phyloP scores from a whole-genome alignment of 805 yeast genomes.

The Metahyphopichia silvanorum region DNA sequence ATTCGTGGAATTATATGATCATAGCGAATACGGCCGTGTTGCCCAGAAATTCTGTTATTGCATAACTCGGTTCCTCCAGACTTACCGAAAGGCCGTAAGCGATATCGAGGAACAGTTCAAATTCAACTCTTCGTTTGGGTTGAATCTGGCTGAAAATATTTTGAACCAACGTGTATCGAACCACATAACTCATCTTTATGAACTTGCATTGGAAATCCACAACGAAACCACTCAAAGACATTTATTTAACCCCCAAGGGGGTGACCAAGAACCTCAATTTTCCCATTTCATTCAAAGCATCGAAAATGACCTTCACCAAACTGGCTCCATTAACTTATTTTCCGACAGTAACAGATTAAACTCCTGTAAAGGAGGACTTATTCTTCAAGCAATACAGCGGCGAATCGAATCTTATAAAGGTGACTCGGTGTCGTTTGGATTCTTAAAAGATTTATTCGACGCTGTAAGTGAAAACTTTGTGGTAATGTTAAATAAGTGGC shows the following conservation, averaged over 20 bases:
- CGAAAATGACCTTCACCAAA: slow-evolving; percentile 36
- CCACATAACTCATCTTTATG: slow-evolving; percentile 53
- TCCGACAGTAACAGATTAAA: slow-evolving; percentile 50
- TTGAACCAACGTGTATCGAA: slow-evolving; percentile 23
- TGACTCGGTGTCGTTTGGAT: slow-evolving; percentile 51
- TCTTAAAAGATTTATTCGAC: slow-evolving; percentile 52
- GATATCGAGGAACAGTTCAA: slow-evolving; percentile 55
- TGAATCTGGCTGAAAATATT: slow-evolving; percentile 51
- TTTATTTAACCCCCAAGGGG: slow-evolving; percentile 5
- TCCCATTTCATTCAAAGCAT: slow-evolving; percentile 34
- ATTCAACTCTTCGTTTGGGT: slow-evolving; percentile 48
- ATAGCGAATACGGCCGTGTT: slow-evolving; percentile 60
- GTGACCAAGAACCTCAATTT: slow-evolving; percentile 16
- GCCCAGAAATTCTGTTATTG: slow-evolving; percentile 70
- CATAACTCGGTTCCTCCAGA: slow-evolving; percentile 29
- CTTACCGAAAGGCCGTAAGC: slow-evolving; percentile 28
- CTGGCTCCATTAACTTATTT: slow-evolving; percentile 47
- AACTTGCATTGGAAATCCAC: slow-evolving; percentile 51
- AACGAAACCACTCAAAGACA: slow-evolving; percentile 39
- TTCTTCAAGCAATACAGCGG: slow-evolving; percentile 59
- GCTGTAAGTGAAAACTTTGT: slow-evolving; percentile 63
- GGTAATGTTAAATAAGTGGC: slow-evolving; percentile 74
- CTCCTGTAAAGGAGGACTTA: slow-evolving; percentile 75
- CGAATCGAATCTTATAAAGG: slow-evolving; percentile 61
- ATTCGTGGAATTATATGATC: slow-evolving; percentile 60